Evolutionary conservation across 2,329 filamentous ascomycete genomes (phyloP).

Genomic region (Zymoseptoria crescenta): DNA sequence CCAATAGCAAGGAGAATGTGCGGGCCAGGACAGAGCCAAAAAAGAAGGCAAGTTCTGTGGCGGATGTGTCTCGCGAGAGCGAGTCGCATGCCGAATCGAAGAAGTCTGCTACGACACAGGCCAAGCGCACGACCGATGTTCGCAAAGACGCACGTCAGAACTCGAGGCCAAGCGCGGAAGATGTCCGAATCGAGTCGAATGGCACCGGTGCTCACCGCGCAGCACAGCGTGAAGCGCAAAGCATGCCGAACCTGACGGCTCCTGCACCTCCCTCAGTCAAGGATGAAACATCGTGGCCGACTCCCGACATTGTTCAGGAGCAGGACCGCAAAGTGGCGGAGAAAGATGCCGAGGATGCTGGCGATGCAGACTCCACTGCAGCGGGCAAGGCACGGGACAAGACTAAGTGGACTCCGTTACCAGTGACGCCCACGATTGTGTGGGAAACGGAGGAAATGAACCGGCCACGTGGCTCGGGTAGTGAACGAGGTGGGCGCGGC

Average conservation of each 20-base stretch:
- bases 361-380: slow-evolving; percentile 45
- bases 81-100: slow-evolving; percentile 13
- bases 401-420: slow-evolving; percentile 76
- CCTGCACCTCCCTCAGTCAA: slow-evolving; percentile 54
- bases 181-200: slow-evolving; percentile 4
- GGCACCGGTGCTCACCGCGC: slow-evolving; percentile 3
- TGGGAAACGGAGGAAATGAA: slow-evolving; percentile 62
- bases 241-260: slow-evolving; percentile 17
- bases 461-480: slow-evolving; percentile 28
- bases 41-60: slow-evolving; percentile 22
- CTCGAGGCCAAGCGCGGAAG: slow-evolving; percentile 13
- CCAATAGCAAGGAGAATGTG: slow-evolving; percentile 23
- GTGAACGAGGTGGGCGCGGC: slow-evolving; percentile 49
- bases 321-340: slow-evolving; percentile 61
- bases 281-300: slow-evolving; percentile 81
- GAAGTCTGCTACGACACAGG: slow-evolving; percentile 16
- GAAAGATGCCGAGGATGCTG: slow-evolving; percentile 58
- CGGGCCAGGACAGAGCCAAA: slow-evolving; percentile 18
- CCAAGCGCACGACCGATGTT: slow-evolving; percentile 15
- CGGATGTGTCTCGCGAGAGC: slow-evolving; percentile 9
- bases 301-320: slow-evolving; percentile 68
- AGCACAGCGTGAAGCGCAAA: slow-evolving; percentile 18
- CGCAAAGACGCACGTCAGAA: slow-evolving; percentile 13
- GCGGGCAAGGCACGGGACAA: slow-evolving; percentile 56
- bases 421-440: slow-evolving; percentile 73